Conservation (phyloP, 345 rosid genomes). For the Bruguiera parviflora region DNA sequence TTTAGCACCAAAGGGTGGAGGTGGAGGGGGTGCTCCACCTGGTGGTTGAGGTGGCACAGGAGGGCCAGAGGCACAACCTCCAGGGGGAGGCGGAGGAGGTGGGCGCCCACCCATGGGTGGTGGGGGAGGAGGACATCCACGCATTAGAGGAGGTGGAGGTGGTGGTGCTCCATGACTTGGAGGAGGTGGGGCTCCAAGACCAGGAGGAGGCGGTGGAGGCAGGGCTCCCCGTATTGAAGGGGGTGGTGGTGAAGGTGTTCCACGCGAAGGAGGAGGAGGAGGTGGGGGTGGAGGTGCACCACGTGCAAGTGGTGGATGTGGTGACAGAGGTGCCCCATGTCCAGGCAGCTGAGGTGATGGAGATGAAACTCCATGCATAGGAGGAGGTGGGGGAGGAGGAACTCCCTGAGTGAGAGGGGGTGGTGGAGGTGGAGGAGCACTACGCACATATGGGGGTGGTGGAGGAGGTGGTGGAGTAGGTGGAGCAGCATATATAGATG, state of each 20-base stretch:
- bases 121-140: slow-evolving; percentile 37
- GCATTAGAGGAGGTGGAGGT: slow-evolving; percentile 29
- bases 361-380: slow-evolving; percentile 12
- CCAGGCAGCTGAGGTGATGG: slow-evolving; percentile 28
- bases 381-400: slow-evolving; percentile 16
- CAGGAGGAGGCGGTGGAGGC: slow-evolving; percentile 25
- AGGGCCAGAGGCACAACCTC: slow-evolving; percentile 53
- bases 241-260: slow-evolving; percentile 23
- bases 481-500: slow-evolving; percentile 16
- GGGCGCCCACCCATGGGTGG: slow-evolving; percentile 35
- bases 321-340: slow-evolving; percentile 11
- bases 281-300: slow-evolving; percentile 18
- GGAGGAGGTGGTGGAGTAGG: slow-evolving; percentile 25
- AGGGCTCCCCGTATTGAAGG: slow-evolving; percentile 18
- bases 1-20: slow-evolving; percentile 62
- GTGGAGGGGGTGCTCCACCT: slow-evolving; percentile 71
- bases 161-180: slow-evolving; percentile 29
- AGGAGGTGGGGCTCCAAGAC: slow-evolving; percentile 22
- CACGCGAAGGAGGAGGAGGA: slow-evolving; percentile 26
- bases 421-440: slow-evolving; percentile 15
- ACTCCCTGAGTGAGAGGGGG: slow-evolving; percentile 12
- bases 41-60: slow-evolving; percentile 68
- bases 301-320: slow-evolving; percentile 21
- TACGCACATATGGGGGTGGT: background rate
- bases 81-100: slow-evolving; percentile 66